Percentiles rank a stretch among this genome's conserved stretches.
Evolutionary conservation across 2,329 filamentous ascomycete genomes (phyloP).

Genomic region (Colletotrichum melonis): DNA sequence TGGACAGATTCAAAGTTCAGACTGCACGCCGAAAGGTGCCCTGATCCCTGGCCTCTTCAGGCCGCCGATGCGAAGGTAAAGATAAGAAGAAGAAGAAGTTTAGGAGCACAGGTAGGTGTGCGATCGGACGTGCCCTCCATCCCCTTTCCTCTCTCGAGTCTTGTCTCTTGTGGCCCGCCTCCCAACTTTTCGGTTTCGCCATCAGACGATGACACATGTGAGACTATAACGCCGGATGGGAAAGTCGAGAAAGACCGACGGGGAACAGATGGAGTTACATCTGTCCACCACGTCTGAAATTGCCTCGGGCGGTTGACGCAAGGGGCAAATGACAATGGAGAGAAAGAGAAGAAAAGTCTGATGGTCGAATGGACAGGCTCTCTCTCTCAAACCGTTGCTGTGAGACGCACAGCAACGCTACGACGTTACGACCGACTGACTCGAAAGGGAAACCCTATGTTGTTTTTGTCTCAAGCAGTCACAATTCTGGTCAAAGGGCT

Average conservation of each 20-base stretch:
- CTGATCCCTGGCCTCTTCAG: constrained; percentile 11
- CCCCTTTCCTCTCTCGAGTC: background rate
- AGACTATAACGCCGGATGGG: constrained; percentile 11
- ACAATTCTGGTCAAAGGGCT: background rate
- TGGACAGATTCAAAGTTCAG: constrained; percentile 29
- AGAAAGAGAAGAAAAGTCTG: background rate
- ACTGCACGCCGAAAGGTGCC: constrained; percentile 18
- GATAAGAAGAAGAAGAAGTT: background rate
- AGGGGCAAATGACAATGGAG: constrained; percentile 6
- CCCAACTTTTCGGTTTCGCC: constrained; percentile 19
- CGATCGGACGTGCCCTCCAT: constrained; percentile 20
- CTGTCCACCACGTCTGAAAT: constrained; percentile 13
- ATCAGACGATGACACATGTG: constrained; percentile 25
- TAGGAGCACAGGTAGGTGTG: background rate
- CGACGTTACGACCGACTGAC: constrained; percentile 15
- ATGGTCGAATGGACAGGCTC: background rate
- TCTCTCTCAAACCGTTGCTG: background rate
- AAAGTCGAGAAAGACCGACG: background rate
- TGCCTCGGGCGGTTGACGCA: constrained; percentile 5
- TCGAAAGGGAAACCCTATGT: constrained; percentile 13
- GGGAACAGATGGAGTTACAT: constrained; percentile 9
- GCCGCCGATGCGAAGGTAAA: constrained; percentile 27
- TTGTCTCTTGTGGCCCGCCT: background rate
- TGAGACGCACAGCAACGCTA: constrained; percentile 22
- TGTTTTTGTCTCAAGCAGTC: constrained; percentile 27